These are phyloP conservation scores for Austroboletus novae-zelandiae DNA, from an alignment of 1,284 basidiomycete species.

Conservation along the genomic window DNA sequence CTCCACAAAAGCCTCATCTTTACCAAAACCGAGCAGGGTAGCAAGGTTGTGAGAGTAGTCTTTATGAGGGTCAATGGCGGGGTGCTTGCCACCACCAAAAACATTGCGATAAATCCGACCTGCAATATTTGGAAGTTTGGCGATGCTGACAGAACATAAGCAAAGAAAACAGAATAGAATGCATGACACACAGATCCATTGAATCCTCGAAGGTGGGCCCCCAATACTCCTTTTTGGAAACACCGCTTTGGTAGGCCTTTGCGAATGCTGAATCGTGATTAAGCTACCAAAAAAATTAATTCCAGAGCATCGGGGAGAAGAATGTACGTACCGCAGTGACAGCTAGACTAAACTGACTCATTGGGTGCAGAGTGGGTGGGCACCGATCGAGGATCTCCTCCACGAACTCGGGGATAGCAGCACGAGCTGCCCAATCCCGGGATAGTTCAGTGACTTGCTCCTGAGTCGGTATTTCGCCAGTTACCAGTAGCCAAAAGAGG, in stretches of 20 bases:
- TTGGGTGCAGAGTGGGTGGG: conserved; percentile 92
- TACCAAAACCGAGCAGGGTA: conserved; percentile 89
- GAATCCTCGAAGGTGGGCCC: conserved; percentile 93
- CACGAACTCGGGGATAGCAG: conserved; percentile 86
- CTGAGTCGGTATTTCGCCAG: conserved; percentile 87
- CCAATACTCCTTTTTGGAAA: conserved; percentile 98
- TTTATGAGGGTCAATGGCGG: conserved; percentile 82
- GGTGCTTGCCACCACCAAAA: conserved; percentile 87
- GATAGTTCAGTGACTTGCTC: conserved; percentile 86
- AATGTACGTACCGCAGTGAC: conserved; percentile 79
- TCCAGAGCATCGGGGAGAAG: conserved; percentile 2
- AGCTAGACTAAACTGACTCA: conserved; percentile 95
- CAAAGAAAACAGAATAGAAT: not conserved
- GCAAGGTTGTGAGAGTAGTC: conserved; percentile 96
- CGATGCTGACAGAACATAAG: conserved; percentile 57
- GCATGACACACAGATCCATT: conserved; percentile 79
- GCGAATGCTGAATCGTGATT: conserved; percentile 98
- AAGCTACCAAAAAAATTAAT: conserved; percentile 45
- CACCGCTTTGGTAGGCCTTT: conserved; percentile 90
- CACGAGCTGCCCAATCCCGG: conserved; percentile 89
- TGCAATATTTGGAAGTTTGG: conserved; percentile 96
- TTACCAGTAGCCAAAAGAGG: conserved; percentile 94
- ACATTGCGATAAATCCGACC: conserved; percentile 97
- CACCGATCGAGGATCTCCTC: conserved; percentile 93
- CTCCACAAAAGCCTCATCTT: conserved; percentile 89